Percentiles rank a stretch among this genome's conserved stretches.
Conservation (phyloP, 805 yeast genomes). For the Kluyveromyces dobzhanskii region DNA sequence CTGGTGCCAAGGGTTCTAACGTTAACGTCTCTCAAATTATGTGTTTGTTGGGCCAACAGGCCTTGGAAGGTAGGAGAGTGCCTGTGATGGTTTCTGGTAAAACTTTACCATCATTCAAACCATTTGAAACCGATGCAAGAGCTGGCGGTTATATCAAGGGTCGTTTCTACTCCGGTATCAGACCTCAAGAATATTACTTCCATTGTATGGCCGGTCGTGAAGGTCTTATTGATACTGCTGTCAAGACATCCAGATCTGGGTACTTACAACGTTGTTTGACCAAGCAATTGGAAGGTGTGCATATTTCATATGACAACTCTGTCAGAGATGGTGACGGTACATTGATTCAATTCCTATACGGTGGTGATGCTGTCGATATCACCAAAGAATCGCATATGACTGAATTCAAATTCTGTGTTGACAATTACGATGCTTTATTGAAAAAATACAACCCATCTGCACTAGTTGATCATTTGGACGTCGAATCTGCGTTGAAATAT, state of each 20-base stretch:
- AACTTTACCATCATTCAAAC: slow-evolving; percentile 91
- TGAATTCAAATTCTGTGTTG: slow-evolving; percentile 87
- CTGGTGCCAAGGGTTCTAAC: slow-evolving; percentile 98
- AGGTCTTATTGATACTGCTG: slow-evolving; percentile 99
- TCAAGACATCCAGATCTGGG: slow-evolving; percentile 96
- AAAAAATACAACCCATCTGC: slow-evolving; percentile 81
- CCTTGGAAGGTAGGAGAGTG: slow-evolving; percentile 97
- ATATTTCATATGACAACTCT: slow-evolving; percentile 85
- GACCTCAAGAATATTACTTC: slow-evolving; percentile 98
- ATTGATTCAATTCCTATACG: slow-evolving; percentile 88
- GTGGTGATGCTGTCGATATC: slow-evolving; percentile 95
- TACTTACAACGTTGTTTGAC: slow-evolving; percentile 97
- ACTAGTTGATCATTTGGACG: slow-evolving; percentile 64
- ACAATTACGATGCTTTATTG: slow-evolving; percentile 79
- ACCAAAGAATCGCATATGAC: slow-evolving; percentile 90
- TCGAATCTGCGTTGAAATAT: slow-evolving; percentile 72
- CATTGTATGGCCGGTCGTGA: slow-evolving; percentile 99
- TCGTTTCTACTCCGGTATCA: slow-evolving; percentile 94
- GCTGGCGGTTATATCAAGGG: slow-evolving; percentile 98
- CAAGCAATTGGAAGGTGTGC: slow-evolving; percentile 96
- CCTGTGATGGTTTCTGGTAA: slow-evolving; percentile 99
- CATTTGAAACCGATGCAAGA: slow-evolving; percentile 92
- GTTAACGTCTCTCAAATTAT: slow-evolving; percentile 98
- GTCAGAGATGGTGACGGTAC: slow-evolving; percentile 95
- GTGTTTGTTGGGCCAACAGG: slow-evolving; percentile 99